A percentile compares a stretch with the other conserved stretches of the same genome.
These are phyloP conservation scores for Cylindrotheca closterium DNA, from an alignment of 108 stramenopile genomes.

Conservation along the genomic window DNA sequence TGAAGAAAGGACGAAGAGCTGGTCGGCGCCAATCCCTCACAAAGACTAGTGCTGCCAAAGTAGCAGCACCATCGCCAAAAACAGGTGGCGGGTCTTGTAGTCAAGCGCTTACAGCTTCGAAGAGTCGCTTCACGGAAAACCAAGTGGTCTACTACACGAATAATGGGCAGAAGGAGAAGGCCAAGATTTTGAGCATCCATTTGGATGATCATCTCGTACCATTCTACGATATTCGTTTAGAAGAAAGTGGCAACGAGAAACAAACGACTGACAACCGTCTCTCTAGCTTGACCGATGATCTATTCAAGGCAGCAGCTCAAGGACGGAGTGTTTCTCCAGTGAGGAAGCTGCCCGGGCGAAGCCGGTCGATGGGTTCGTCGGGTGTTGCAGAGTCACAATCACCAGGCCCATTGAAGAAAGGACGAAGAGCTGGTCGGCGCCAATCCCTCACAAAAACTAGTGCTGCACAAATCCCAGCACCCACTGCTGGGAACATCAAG, in stretches of 20 bases:
- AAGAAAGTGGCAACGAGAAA: conserved; percentile 43
- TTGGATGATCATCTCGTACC: conserved; percentile 51
- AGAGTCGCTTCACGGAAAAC: not conserved
- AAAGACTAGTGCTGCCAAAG: no score
- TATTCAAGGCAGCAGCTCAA: not conserved
- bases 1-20: no score
- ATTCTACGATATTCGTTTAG: conserved; percentile 40
- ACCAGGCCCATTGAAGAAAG: no score
- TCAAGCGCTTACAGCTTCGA: no score
- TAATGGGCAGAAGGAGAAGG: conserved; percentile 2
- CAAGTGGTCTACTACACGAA: not conserved
- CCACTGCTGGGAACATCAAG: no score
- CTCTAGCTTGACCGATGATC: not conserved
- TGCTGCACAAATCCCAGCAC: no score
- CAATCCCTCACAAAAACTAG: no score
- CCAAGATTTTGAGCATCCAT: conserved; percentile 45
- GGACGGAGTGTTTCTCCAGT: not conserved
- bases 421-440: no score
- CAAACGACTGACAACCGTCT: conserved; percentile 56
- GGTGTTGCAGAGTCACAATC: no score
- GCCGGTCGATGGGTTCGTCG: not conserved
- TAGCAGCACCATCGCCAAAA: no score
- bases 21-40: no score
- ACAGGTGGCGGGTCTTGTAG: no score
- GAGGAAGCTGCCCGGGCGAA: not conserved